Evolutionary conservation across 495 filamentous ascomycete species (phyloP).

Genomic region (Penicillium silybi): DNA sequence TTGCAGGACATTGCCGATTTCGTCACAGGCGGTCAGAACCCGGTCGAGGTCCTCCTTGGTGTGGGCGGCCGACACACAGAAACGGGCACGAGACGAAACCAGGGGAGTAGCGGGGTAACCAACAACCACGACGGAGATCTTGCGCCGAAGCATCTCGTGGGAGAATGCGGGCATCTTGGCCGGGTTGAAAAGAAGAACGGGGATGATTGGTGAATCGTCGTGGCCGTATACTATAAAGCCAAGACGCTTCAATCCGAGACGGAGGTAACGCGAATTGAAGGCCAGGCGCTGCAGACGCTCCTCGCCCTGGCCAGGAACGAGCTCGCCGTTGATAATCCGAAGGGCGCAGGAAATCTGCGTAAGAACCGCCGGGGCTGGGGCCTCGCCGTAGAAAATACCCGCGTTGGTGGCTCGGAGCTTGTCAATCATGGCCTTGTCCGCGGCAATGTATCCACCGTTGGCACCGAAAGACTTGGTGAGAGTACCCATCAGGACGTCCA

Average conservation of each 20-base stretch:
- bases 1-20: constrained; percentile 87
- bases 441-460: constrained; percentile 94
- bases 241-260: constrained; percentile 92
- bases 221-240: constrained; percentile 96
- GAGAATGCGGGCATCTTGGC: constrained; percentile 98
- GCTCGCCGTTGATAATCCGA: constrained; percentile 80
- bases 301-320: constrained; percentile 87
- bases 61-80: constrained; percentile 93
- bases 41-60: constrained; percentile 98
- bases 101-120: constrained; percentile 97
- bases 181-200: constrained; percentile 88
- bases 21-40: constrained; percentile 82
- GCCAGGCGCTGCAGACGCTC: constrained; percentile 93
- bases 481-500: constrained; percentile 97
- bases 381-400: constrained; percentile 81
- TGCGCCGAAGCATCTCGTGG: constrained; percentile 94
- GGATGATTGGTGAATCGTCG: constrained; percentile 96
- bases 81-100: constrained; percentile 87
- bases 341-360: constrained; percentile 84
- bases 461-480: constrained; percentile 98
- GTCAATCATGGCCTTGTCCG: constrained; percentile 85
- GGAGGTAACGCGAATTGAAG: constrained; percentile 97
- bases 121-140: constrained; percentile 97
- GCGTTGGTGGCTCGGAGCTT: constrained; percentile 84
- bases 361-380: constrained; percentile 79